These are phyloP conservation scores for Tylopilus balloui DNA, from an alignment of 768 basidiomycete species.

Conservation along the genomic window DNA sequence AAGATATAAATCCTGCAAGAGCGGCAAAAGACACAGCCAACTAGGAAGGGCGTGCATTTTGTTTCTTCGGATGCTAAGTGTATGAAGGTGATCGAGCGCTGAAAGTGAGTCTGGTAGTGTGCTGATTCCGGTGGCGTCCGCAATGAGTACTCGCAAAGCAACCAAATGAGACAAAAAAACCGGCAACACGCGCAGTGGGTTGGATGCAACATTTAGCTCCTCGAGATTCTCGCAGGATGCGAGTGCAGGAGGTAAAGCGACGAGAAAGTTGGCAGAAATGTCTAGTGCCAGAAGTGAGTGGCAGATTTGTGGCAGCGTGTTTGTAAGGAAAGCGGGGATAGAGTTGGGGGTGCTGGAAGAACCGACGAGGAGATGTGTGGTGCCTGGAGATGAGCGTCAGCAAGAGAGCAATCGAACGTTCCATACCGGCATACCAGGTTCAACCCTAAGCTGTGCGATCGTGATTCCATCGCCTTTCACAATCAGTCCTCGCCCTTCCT, in stretches of 20 bases:
- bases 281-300: constrained; percentile 86
- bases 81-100: constrained; percentile 77
- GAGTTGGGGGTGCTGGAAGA: constrained; percentile 72
- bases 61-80: constrained; percentile 85
- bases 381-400: constrained; percentile 47
- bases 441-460: constrained; percentile 58
- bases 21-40: constrained; percentile 88
- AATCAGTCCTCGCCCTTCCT: constrained; percentile 82
- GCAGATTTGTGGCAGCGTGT: constrained; percentile 65
- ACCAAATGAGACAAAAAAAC: constrained; percentile 74
- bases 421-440: constrained; percentile 54
- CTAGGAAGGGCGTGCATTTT: constrained; percentile 85
- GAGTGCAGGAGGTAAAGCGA: constrained; percentile 77
- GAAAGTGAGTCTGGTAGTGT: constrained; percentile 73
- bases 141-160: constrained; percentile 82
- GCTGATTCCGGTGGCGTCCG: constrained; percentile 83
- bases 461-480: constrained; percentile 65
- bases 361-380: constrained; percentile 91
- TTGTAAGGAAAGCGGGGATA: constrained; percentile 71
- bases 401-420: neutral
- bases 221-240: constrained; percentile 79
- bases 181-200: constrained; percentile 89
- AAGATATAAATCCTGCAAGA: constrained; percentile 82
- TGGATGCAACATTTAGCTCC: constrained; percentile 90
- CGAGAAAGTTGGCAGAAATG: constrained; percentile 84